A percentile compares a stretch with the other conserved stretches of the same genome.
Evolutionary conservation across 1,139 yeast genomes (phyloP).

Genomic region (Yamadazyma triangularis): DNA sequence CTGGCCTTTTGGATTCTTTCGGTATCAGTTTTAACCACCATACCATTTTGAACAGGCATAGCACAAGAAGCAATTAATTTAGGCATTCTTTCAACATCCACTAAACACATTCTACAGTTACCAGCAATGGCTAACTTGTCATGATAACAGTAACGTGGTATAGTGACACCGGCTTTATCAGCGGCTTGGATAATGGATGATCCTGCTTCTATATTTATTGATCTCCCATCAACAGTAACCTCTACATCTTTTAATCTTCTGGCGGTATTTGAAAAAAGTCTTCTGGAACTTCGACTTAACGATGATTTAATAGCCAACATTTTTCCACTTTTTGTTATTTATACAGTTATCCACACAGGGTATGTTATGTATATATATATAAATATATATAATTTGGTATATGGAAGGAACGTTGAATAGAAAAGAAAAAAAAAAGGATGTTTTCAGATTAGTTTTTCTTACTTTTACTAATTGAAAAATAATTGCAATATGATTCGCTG

Average conservation of each 20-base stretch:
- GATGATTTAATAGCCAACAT: conserved; percentile 17
- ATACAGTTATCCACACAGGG: not conserved
- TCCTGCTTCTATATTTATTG: conserved; percentile 79
- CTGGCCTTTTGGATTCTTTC: conserved; percentile 81
- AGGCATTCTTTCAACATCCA: conserved; percentile 86
- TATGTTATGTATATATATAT: not conserved
- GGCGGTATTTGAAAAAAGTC: conserved; percentile 26
- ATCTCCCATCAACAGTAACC: conserved; percentile 73
- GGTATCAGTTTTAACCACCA: conserved; percentile 80
- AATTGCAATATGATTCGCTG: conserved; percentile 32
- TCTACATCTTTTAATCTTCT: conserved; percentile 54
- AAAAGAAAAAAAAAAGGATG: not conserved
- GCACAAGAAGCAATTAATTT: conserved; percentile 91
- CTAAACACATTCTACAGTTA: conserved; percentile 91
- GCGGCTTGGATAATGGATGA: conserved; percentile 89
- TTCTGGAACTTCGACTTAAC: conserved; percentile 22
- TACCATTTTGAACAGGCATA: conserved; percentile 84
- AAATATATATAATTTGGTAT: not conserved
- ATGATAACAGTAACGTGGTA: conserved; percentile 89
- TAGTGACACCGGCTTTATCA: conserved; percentile 83
- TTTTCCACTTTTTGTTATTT: too few species aligned
- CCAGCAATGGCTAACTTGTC: conserved; percentile 93
- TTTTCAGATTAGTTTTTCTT: not conserved
- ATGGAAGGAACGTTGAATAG: not conserved
- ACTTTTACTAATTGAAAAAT: conserved; percentile 20